Percentiles rank a stretch among this genome's conserved stretches.
Conservation (phyloP, 2,329 filamentous ascomycete species). For the Ophiostoma tasmaniense region DNA sequence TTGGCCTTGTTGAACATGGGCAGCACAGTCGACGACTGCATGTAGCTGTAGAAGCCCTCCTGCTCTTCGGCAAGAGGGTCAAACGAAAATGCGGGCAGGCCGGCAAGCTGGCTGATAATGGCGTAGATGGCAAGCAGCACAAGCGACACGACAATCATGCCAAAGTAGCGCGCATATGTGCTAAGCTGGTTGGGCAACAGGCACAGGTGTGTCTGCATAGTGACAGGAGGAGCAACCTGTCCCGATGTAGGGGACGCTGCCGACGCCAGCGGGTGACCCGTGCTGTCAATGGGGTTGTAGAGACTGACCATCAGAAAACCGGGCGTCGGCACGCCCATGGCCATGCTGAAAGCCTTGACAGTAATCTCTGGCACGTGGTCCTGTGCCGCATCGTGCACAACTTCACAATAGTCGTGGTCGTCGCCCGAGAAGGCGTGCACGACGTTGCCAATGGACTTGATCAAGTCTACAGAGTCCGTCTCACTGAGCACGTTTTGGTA, state of each 20-base stretch:
- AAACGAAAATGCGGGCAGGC: slow-evolving; percentile 46
- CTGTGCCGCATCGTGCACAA: slow-evolving; percentile 65
- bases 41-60: slow-evolving; percentile 7
- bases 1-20: slow-evolving; percentile 51
- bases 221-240: background rate
- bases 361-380: slow-evolving; percentile 72
- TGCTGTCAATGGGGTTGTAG: slow-evolving; percentile 76
- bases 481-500: slow-evolving; percentile 90
- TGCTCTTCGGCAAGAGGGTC: slow-evolving; percentile 27
- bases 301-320: slow-evolving; percentile 84
- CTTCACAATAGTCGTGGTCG: slow-evolving; percentile 95
- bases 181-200: slow-evolving; percentile 79
- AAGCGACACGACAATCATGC: slow-evolving; percentile 48
- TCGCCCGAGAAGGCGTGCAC: slow-evolving; percentile 87
- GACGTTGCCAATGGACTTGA: slow-evolving; percentile 73
- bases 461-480: slow-evolving; percentile 63
- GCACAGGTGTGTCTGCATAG: slow-evolving; percentile 78
- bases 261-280: slow-evolving; percentile 40
- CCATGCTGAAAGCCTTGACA: slow-evolving; percentile 91
- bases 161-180: slow-evolving; percentile 72
- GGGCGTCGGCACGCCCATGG: slow-evolving; percentile 84
- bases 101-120: slow-evolving; percentile 47
- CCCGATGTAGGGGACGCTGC: slow-evolving; percentile 24
- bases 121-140: slow-evolving; percentile 45
- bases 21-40: slow-evolving; percentile 25